Percentiles rank a stretch among this genome's conserved stretches.
These are phyloP conservation scores for Thielaviopsis punctulata DNA, from an alignment of 2,329 filamentous ascomycete species.

Conservation along the genomic window DNA sequence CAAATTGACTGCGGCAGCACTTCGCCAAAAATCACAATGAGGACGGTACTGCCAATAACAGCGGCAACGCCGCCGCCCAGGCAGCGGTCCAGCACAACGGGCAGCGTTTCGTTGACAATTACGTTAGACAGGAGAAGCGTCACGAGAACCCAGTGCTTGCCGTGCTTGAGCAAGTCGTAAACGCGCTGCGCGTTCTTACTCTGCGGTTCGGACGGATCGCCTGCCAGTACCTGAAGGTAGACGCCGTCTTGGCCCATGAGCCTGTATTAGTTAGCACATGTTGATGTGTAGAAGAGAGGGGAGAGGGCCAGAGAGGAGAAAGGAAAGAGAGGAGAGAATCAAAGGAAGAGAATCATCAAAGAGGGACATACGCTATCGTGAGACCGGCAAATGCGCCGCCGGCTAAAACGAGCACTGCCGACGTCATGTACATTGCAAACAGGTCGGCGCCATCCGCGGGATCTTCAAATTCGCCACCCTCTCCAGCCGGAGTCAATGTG, in stretches of 20 bases:
- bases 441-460: slow-evolving; percentile 45
- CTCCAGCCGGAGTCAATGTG: slow-evolving; percentile 15
- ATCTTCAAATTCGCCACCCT: slow-evolving; percentile 27
- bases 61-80: slow-evolving; percentile 89
- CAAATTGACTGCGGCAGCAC: slow-evolving; percentile 91
- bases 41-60: slow-evolving; percentile 76
- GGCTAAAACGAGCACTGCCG: slow-evolving; percentile 63
- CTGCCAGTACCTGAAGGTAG: slow-evolving; percentile 85
- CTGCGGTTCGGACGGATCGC: slow-evolving; percentile 70
- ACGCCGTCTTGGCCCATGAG: slow-evolving; percentile 73
- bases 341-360: too few species aligned
- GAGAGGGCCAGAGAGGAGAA: neutral
- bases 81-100: slow-evolving; percentile 85
- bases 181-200: slow-evolving; percentile 72
- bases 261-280: slow-evolving; percentile 17
- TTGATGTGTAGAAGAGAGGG: neutral
- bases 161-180: slow-evolving; percentile 59
- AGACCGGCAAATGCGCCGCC: slow-evolving; percentile 90
- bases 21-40: slow-evolving; percentile 98
- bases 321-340: neutral
- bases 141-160: slow-evolving; percentile 97
- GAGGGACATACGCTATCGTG: slow-evolving; percentile 70
- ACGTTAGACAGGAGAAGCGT: slow-evolving; percentile 90
- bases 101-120: slow-evolving; percentile 91
- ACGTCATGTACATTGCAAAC: slow-evolving; percentile 68